A percentile compares a stretch with the other conserved stretches of the same genome.
These are phyloP conservation scores for Solanum neorickii DNA, from an alignment of 257 asterid genomes.

Conservation along the genomic window DNA sequence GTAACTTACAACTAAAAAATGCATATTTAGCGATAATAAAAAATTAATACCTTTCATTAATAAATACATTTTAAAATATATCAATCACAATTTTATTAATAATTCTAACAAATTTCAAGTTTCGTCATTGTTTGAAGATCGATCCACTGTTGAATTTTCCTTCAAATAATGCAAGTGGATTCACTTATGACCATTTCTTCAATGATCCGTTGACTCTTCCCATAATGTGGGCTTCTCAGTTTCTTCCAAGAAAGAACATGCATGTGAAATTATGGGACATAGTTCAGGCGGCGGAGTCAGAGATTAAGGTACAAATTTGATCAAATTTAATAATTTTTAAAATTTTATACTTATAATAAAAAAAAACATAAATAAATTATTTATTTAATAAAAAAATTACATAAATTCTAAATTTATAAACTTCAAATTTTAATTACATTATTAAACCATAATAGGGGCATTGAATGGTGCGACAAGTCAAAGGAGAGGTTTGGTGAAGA, in stretches of 20 bases:
- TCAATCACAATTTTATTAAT: too few relatives aligned
- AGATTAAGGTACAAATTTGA: background rate
- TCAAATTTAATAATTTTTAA: background rate
- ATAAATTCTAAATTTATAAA: accelerated
- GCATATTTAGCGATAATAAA: too few relatives aligned
- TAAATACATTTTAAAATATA: too few relatives aligned
- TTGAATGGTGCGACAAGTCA: background rate
- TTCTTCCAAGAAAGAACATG: background rate
- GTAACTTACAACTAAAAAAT: too few relatives aligned
- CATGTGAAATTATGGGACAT: background rate
- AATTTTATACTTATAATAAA: background rate
- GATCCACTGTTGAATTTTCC: background rate
- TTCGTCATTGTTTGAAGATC: background rate
- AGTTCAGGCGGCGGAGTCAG: background rate
- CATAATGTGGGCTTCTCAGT: background rate
- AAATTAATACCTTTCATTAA: too few relatives aligned
- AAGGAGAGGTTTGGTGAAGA: background rate
- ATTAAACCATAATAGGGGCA: background rate
- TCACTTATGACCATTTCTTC: background rate
- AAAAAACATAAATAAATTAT: background rate
- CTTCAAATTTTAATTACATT: background rate
- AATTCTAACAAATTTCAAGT: too few relatives aligned
- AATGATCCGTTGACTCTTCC: background rate
- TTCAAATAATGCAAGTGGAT: background rate
- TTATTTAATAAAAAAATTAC: background rate